These are phyloP conservation scores for Arthroderma sp. DNA, from an alignment of 2,329 filamentous ascomycete genomes.

Conservation along the genomic window DNA sequence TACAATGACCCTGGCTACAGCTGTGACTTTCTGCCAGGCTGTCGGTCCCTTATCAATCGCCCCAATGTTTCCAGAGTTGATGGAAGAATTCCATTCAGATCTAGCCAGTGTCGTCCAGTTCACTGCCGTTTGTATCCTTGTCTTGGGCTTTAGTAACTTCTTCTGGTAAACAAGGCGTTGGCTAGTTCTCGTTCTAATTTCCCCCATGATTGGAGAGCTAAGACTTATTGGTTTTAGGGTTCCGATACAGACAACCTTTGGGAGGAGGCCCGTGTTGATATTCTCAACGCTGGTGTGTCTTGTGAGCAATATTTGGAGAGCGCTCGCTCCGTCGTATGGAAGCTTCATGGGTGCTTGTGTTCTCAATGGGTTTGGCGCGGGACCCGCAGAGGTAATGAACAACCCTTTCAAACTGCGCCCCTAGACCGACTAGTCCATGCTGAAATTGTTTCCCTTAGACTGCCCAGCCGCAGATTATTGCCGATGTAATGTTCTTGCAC, in stretches of 20 bases:
- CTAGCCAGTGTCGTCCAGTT: slow-evolving; percentile 44
- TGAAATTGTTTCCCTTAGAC: slow-evolving; percentile 23
- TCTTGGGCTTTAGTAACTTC: slow-evolving; percentile 48
- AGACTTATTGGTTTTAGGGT: slow-evolving; percentile 29
- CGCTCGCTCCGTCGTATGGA: slow-evolving; percentile 42
- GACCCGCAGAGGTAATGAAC: slow-evolving; percentile 39
- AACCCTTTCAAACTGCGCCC: not conserved
- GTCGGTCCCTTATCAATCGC: slow-evolving; percentile 43
- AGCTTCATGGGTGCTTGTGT: slow-evolving; percentile 53
- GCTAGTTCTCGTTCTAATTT: too few relatives aligned
- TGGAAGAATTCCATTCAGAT: slow-evolving; percentile 41
- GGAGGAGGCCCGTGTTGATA: slow-evolving; percentile 42
- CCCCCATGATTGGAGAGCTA: slow-evolving; percentile 2
- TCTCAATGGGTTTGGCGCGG: slow-evolving; percentile 50
- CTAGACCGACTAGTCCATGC: not conserved
- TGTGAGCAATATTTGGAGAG: slow-evolving; percentile 45
- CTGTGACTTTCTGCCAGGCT: slow-evolving; percentile 40
- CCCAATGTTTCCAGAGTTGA: slow-evolving; percentile 48
- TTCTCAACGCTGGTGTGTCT: slow-evolving; percentile 41
- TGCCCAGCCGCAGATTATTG: slow-evolving; percentile 49
- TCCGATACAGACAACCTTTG: slow-evolving; percentile 42
- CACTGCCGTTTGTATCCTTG: slow-evolving; percentile 43
- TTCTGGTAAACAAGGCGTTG: slow-evolving; percentile 33
- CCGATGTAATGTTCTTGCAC: slow-evolving; percentile 53
- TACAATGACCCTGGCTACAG: slow-evolving; percentile 34